phyloP scores from a whole-genome alignment of 176 grass and related monocot species.

The Luzula sylvatica region DNA sequence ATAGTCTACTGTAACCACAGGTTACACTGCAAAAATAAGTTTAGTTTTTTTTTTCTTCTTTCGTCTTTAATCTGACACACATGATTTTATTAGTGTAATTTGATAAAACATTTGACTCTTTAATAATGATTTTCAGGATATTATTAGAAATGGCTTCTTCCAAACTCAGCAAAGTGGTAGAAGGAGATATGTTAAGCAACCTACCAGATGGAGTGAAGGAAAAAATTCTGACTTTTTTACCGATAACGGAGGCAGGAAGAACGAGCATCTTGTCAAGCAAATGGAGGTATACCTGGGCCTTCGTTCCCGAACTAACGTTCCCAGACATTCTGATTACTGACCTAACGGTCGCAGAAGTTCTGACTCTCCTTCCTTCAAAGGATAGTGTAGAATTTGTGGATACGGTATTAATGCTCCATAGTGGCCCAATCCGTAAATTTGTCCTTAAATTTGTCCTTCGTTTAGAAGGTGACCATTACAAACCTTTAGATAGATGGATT shows the following conservation, averaged over 20 bases:
- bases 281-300: slow-evolving; percentile 20
- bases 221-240: not conserved
- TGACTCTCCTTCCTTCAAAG: not conserved
- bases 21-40: too few relatives aligned
- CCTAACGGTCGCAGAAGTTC: too few relatives aligned
- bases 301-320: not conserved
- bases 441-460: too few relatives aligned
- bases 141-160: too few relatives aligned
- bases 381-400: not conserved
- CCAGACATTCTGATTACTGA: too few relatives aligned
- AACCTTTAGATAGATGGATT: not conserved
- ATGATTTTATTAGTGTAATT: too few relatives aligned
- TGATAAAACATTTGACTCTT: too few relatives aligned
- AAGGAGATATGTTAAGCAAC: slow-evolving; percentile 4
- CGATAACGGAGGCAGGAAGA: slow-evolving; percentile 3
- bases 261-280: slow-evolving; percentile 10
- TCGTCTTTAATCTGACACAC: too few relatives aligned
- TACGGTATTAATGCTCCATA: not conserved
- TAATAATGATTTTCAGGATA: too few relatives aligned
- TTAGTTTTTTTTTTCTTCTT: too few relatives aligned
- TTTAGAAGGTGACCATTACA: not conserved
- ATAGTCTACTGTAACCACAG: too few relatives aligned
- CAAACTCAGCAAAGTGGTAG: not conserved
- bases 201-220: slow-evolving; percentile 1
- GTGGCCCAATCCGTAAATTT: not conserved